Percentiles rank a stretch among this genome's conserved stretches.
Evolutionary conservation across 805 yeast genomes (phyloP).

Genomic region (Wickerhamiella alocasiicola): DNA sequence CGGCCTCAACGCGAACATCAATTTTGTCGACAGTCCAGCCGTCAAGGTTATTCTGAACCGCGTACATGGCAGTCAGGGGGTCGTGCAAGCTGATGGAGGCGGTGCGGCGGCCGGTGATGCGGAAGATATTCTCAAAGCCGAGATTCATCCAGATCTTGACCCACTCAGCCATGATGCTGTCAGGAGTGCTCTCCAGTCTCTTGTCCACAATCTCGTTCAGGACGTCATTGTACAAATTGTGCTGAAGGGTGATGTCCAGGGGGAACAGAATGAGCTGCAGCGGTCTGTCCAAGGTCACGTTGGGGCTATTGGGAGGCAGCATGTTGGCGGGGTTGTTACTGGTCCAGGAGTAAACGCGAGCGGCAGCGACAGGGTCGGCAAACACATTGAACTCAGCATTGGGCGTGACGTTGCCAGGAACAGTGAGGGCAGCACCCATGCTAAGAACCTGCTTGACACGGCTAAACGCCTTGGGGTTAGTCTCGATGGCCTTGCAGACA

Average conservation of each 20-base stretch:
- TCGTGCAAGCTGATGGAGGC: slow-evolving; percentile 27
- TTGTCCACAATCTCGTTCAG: slow-evolving; percentile 17
- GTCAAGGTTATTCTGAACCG: slow-evolving; percentile 16
- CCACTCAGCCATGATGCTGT: slow-evolving; percentile 29
- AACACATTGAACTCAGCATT: slow-evolving; percentile 32
- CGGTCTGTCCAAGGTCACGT: slow-evolving; percentile 18
- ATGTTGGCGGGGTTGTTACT: slow-evolving; percentile 23
- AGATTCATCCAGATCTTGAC: slow-evolving; percentile 25
- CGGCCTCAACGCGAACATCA: slow-evolving; percentile 31
- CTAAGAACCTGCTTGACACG: slow-evolving; percentile 28
- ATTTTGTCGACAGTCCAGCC: slow-evolving; percentile 18
- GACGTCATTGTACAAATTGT: slow-evolving; percentile 20
- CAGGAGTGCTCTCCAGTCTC: slow-evolving; percentile 12
- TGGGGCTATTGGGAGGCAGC: slow-evolving; percentile 23
- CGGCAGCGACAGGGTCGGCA: slow-evolving; percentile 33
- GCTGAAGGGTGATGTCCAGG: slow-evolving; percentile 29
- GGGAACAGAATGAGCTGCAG: slow-evolving; percentile 28
- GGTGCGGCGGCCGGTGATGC: slow-evolving; percentile 17
- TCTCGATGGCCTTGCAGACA: slow-evolving; percentile 30
- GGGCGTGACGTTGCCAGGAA: slow-evolving; percentile 32
- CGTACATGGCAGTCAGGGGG: slow-evolving; percentile 31
- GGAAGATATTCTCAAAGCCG: slow-evolving; percentile 18
- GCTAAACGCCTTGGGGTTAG: slow-evolving; percentile 28
- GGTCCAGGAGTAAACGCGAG: slow-evolving; percentile 28
- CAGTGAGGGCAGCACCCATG: slow-evolving; percentile 31